Conservation (phyloP, 805 yeast species). For the Kockiozyma suomiensis region DNA sequence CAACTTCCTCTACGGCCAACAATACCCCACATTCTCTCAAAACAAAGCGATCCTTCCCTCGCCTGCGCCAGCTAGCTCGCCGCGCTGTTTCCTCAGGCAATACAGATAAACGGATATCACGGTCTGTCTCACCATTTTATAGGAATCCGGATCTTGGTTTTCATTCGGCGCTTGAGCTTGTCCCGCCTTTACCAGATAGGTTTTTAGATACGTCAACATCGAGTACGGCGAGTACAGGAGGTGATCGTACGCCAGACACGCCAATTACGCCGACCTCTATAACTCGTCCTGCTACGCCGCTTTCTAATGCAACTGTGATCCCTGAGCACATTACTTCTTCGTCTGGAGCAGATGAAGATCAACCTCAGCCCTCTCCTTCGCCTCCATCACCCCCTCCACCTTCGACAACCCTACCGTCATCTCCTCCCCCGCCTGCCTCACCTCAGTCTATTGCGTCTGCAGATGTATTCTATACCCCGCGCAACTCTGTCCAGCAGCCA, state of each 20-base stretch:
- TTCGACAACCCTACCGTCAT: background rate
- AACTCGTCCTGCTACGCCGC: background rate
- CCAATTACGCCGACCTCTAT: slow-evolving; percentile 11
- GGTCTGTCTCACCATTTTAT: slow-evolving; percentile 19
- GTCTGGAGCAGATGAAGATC: background rate
- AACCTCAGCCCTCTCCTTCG: background rate
- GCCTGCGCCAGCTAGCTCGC: slow-evolving; percentile 15
- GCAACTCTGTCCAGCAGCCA: slow-evolving; percentile 4
- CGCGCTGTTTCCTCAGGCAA: slow-evolving; percentile 1
- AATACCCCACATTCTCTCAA: background rate
- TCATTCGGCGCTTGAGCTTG: background rate
- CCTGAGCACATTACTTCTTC: background rate
- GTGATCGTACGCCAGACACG: slow-evolving; percentile 5
- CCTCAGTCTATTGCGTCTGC: background rate
- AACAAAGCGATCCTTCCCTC: slow-evolving; percentile 16
- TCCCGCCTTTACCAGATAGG: slow-evolving; percentile 10
- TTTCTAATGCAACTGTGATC: background rate
- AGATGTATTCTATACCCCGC: slow-evolving; percentile 6
- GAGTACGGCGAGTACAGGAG: background rate
- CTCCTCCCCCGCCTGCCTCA: background rate
- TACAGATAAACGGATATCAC: slow-evolving; percentile 1
- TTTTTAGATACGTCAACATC: background rate
- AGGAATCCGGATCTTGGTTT: background rate
- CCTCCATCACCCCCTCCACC: background rate
- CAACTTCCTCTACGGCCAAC: background rate